phyloP scores from a whole-genome alignment of 2,329 filamentous ascomycete genomes.

The Claviceps pusilla region DNA sequence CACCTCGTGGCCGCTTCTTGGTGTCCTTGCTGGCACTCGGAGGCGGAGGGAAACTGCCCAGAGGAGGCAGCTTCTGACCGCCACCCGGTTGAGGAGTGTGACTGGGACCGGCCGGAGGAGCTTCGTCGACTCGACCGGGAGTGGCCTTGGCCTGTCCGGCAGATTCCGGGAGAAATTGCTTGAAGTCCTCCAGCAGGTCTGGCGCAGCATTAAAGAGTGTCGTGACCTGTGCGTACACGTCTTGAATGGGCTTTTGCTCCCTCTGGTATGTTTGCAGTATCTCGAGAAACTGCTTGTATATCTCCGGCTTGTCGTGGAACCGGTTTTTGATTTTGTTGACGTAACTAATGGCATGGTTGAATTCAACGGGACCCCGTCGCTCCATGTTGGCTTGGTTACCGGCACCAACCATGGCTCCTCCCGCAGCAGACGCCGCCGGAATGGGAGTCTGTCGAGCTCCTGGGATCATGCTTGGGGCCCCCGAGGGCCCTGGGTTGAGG shows the following conservation, averaged over 20 bases:
- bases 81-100: constrained; percentile 43
- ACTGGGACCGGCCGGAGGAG: constrained; percentile 25
- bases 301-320: constrained; percentile 90
- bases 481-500: constrained; percentile 18
- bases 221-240: constrained; percentile 95
- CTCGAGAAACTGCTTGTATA: constrained; percentile 97
- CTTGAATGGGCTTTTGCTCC: constrained; percentile 94
- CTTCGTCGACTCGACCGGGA: constrained; percentile 44
- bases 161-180: constrained; percentile 92
- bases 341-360: constrained; percentile 98
- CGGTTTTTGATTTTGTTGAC: constrained; percentile 99
- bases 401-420: constrained; percentile 45
- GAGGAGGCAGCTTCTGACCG: constrained; percentile 71
- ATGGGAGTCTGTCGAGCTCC: constrained; percentile 43
- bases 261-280: constrained; percentile 96
- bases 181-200: constrained; percentile 93
- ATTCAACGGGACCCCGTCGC: constrained; percentile 88
- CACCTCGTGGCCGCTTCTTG: constrained; percentile 65
- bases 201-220: constrained; percentile 84
- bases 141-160: constrained; percentile 36
- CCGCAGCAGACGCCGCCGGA: constrained; percentile 38
- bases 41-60: constrained; percentile 83
- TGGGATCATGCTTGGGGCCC: constrained; percentile 31
- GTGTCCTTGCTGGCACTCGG: constrained; percentile 72
- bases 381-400: constrained; percentile 51